Evolutionary conservation across 345 rosid genomes (phyloP).

Genomic region (Noccaea bulbosa): DNA sequence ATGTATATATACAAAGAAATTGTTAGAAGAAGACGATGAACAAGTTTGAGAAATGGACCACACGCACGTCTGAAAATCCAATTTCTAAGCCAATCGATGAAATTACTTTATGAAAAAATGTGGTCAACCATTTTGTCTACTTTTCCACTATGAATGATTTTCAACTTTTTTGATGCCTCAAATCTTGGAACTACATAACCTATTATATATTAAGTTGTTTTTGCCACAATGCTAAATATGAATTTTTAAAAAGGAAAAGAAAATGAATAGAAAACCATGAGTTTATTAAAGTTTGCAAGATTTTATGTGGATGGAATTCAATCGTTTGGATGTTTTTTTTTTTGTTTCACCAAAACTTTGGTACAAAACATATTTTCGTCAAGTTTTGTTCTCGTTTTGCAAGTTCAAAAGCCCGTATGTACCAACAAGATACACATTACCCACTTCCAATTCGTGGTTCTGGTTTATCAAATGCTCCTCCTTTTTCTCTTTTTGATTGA

Average conservation of each 20-base stretch:
- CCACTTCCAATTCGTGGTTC: background rate
- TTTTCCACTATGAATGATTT: conserved; percentile 18
- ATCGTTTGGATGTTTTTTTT: too few species aligned
- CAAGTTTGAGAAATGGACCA: conserved; percentile 34
- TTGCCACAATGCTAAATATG: background rate
- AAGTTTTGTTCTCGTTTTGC: conserved; percentile 9
- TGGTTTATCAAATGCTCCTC: background rate
- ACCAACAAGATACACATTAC: conserved; percentile 5
- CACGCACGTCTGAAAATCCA: conserved; percentile 32
- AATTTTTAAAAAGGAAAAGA: background rate
- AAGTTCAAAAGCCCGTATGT: conserved; percentile 19
- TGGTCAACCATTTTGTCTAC: conserved; percentile 9
- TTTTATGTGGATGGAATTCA: background rate
- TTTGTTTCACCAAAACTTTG: background rate
- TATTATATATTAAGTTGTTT: background rate
- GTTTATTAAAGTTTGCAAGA: background rate
- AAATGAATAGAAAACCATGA: background rate
- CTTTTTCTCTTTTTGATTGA: background rate
- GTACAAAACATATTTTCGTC: conserved; percentile 1
- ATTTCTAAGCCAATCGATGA: conserved; percentile 12
- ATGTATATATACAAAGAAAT: conserved; percentile 5
- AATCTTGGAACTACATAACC: background rate
- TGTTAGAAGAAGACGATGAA: conserved; percentile 37
- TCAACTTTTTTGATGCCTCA: conserved; percentile 14
- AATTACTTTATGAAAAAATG: background rate